Conservation (phyloP, 208 protist species). For the Borovskyia barvae region DNA sequence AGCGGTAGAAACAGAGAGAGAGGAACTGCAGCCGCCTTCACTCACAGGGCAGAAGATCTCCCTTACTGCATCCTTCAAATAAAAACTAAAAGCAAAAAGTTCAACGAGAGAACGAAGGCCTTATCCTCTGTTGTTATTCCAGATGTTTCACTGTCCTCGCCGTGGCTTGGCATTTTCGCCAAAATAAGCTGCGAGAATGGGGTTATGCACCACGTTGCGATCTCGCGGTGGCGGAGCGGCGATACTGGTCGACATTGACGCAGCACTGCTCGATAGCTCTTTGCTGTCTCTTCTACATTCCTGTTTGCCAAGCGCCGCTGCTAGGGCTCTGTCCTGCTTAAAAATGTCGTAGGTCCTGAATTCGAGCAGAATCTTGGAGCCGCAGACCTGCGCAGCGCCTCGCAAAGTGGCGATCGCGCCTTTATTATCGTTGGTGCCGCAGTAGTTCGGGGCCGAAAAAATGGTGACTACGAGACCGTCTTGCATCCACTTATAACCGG, state of each 20-base stretch:
- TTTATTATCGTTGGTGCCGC: conserved; percentile 64
- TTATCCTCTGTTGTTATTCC: too few relatives aligned
- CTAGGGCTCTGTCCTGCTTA: not conserved
- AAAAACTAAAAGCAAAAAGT: conserved; percentile 17
- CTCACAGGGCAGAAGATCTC: too few relatives aligned
- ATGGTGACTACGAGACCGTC: conserved; percentile 55
- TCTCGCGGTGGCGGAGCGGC: conserved; percentile 9
- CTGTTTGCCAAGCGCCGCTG: not conserved
- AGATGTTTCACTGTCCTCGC: not conserved
- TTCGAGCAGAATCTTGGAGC: conserved; percentile 54
- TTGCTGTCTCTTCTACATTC: too few relatives aligned
- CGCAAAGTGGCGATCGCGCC: conserved; percentile 70
- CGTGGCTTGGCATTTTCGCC: conserved; percentile 1
- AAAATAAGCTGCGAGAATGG: conserved; percentile 55
- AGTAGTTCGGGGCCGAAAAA: conserved; percentile 90
- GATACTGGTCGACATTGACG: not conserved
- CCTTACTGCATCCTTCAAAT: too few relatives aligned
- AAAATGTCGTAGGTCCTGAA: conserved; percentile 64
- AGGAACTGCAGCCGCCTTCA: too few relatives aligned
- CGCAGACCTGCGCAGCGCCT: conserved; percentile 33
- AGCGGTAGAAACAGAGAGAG: too few relatives aligned
- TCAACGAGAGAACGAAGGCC: not conserved
- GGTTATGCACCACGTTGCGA: conserved; percentile 47
- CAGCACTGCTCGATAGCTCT: not conserved
- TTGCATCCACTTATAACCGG: conserved; percentile 81